These are phyloP conservation scores for Phytophthora aleatoria DNA, from an alignment of 352 stramenopile genomes.

Conservation along the genomic window DNA sequence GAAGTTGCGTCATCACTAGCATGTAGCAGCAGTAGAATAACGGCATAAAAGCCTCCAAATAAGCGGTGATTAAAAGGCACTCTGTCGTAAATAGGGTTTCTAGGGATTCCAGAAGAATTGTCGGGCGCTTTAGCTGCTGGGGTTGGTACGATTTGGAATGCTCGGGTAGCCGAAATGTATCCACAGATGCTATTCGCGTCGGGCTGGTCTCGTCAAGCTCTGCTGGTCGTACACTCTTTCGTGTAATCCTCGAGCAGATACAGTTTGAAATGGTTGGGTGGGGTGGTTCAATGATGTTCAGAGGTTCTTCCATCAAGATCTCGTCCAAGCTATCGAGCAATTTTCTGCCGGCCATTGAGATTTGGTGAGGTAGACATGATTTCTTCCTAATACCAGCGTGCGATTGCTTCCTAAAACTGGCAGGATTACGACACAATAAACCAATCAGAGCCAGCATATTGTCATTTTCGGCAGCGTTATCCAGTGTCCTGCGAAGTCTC, in stretches of 20 bases:
- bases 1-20: not conserved
- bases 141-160: not conserved
- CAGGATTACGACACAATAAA: constrained; percentile 18
- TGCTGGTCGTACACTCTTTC: not conserved
- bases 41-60: not conserved
- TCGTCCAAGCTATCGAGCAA: constrained; percentile 16
- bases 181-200: not conserved
- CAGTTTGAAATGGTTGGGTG: not conserved
- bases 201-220: not conserved
- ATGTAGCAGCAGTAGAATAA: not conserved
- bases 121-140: not conserved
- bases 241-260: not conserved
- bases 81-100: not conserved
- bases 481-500: constrained; percentile 2
- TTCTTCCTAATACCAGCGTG: constrained; percentile 9
- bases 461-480: not conserved
- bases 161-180: not conserved
- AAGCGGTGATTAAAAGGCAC: not conserved
- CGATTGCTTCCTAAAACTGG: constrained; percentile 11
- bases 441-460: constrained; percentile 23
- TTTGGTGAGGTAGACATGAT: constrained; percentile 22
- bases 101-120: not conserved
- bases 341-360: constrained; percentile 8
- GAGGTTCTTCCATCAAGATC: constrained; percentile 7
- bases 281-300: not conserved